Evolutionary conservation across 306 rosid species (phyloP).

Genomic region (Argentina anserina): DNA sequence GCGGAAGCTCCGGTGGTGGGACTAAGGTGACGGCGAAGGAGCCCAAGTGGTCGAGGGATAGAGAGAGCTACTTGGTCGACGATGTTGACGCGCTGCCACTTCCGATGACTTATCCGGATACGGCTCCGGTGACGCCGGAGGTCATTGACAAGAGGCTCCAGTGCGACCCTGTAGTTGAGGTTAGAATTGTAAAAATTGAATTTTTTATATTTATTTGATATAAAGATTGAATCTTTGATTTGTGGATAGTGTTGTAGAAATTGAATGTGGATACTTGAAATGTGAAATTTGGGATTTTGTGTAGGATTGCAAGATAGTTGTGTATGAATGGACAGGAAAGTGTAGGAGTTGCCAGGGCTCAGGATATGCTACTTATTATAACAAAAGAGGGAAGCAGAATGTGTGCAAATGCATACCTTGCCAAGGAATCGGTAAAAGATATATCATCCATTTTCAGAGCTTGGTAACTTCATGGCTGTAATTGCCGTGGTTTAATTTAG

Average conservation of each 20-base stretch:
- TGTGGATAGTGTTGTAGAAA: background rate
- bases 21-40: constrained; percentile 63
- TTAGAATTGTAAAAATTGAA: constrained; percentile 11
- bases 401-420: constrained; percentile 96
- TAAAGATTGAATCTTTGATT: no score
- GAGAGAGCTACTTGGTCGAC: constrained; percentile 73
- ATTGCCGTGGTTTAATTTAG: background rate
- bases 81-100: constrained; percentile 73
- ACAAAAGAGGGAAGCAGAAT: constrained; percentile 64
- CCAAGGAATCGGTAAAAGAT: constrained; percentile 85
- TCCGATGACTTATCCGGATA: constrained; percentile 80
- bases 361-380: constrained; percentile 71
- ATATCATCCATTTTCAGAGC: background rate
- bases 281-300: constrained; percentile 3
- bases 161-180: constrained; percentile 72
- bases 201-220: no score
- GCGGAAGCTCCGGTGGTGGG: constrained; percentile 31
- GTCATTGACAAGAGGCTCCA: constrained; percentile 72
- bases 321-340: constrained; percentile 96
- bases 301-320: constrained; percentile 95
- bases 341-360: constrained; percentile 97
- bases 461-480: background rate
- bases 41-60: constrained; percentile 66
- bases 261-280: background rate
- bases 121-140: constrained; percentile 63